Percentiles rank a stretch among this genome's conserved stretches.
phyloP scores from a whole-genome alignment of 495 filamentous ascomycete genomes.

The Acidomyces sp. region DNA sequence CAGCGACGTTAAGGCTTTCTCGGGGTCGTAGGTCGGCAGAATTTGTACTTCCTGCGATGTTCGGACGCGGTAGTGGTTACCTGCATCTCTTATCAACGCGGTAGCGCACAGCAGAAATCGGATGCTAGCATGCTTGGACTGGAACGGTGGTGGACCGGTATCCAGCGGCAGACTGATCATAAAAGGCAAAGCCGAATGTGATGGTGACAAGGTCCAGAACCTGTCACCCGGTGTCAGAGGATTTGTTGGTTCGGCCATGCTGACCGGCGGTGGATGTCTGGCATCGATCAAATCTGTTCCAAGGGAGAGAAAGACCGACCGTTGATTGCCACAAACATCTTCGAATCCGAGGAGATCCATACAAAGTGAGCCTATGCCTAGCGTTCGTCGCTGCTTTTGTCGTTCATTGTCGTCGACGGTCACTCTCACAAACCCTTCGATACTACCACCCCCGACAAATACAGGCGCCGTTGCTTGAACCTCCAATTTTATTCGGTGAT shows the following conservation, averaged over 20 bases:
- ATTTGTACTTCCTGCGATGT: conserved; percentile 27
- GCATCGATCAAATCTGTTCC: conserved; percentile 39
- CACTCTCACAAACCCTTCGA: conserved; percentile 30
- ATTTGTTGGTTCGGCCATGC: conserved; percentile 33
- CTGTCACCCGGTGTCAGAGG: conserved; percentile 23
- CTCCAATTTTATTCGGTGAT: conserved; percentile 27
- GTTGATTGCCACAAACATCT: conserved; percentile 31
- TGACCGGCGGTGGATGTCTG: conserved; percentile 36
- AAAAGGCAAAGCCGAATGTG: conserved; percentile 36
- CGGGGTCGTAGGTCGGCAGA: conserved; percentile 26
- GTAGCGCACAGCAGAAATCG: conserved; percentile 36
- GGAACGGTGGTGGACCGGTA: conserved; percentile 42
- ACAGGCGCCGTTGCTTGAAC: conserved; percentile 28
- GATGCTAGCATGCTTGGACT: conserved; percentile 39
- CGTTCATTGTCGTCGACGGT: conserved; percentile 28
- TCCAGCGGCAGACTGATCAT: conserved; percentile 40
- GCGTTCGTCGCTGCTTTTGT: conserved; percentile 18
- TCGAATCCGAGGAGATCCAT: conserved; percentile 41
- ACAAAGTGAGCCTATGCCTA: conserved; percentile 33
- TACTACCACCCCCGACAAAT: conserved; percentile 30
- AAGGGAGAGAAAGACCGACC: conserved; percentile 38
- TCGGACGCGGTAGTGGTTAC: conserved; percentile 32
- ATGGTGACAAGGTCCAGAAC: conserved; percentile 37
- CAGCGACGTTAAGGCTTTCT: conserved; percentile 40
- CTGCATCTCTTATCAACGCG: conserved; percentile 30